Evolutionary conservation across 805 yeast species (phyloP).

Genomic region (Nakazawaea siamensis): DNA sequence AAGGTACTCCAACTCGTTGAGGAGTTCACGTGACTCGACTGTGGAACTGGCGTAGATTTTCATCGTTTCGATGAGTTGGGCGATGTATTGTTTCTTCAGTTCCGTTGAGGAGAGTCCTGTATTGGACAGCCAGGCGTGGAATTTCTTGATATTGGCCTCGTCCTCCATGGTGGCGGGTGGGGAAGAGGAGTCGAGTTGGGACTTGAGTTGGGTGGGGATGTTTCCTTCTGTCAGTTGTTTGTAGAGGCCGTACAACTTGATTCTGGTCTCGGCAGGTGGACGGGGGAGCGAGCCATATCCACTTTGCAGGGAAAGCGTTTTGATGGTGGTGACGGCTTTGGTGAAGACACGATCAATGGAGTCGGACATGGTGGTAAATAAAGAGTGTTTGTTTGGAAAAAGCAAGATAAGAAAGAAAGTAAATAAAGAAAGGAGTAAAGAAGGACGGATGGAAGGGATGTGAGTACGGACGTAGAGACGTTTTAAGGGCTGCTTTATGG

Average conservation of each 20-base stretch:
- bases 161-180: constrained; percentile 40
- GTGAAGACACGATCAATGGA: constrained; percentile 72
- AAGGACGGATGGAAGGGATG: neutral
- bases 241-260: constrained; percentile 69
- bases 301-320: constrained; percentile 59
- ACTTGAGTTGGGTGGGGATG: constrained; percentile 32
- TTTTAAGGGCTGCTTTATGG: too few relatives aligned
- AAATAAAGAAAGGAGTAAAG: neutral
- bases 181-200: neutral
- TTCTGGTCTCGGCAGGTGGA: constrained; percentile 66
- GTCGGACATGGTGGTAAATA: constrained; percentile 37
- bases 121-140: constrained; percentile 81
- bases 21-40: constrained; percentile 54
- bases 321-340: constrained; percentile 73
- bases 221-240: constrained; percentile 90
- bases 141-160: constrained; percentile 37
- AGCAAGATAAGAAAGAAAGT: neutral
- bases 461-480: too few relatives aligned
- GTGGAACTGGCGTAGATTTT: constrained; percentile 59
- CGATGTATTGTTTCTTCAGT: constrained; percentile 67
- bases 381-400: neutral
- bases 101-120: constrained; percentile 60
- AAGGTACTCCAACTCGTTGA: constrained; percentile 58
- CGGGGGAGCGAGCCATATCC: constrained; percentile 59
- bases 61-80: constrained; percentile 67